Conservation (phyloP, 1,284 basidiomycete species). For the Naganishia liquefaciens region DNA sequence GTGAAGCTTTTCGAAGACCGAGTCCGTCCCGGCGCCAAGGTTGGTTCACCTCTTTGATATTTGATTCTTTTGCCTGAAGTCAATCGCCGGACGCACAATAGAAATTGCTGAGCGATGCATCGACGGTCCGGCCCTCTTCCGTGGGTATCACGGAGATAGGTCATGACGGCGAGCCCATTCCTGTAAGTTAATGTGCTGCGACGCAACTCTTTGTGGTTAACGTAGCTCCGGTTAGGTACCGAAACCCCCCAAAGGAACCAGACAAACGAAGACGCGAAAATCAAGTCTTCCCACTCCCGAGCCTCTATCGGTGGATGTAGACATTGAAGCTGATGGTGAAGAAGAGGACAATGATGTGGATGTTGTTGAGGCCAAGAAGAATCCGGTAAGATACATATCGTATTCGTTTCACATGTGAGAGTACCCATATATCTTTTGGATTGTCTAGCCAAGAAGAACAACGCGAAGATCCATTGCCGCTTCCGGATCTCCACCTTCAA, state of each 20-base stretch:
- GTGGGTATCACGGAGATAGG: conserved; percentile 45
- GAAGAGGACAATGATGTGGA: conserved; percentile 55
- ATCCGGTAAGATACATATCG: conserved; percentile 2
- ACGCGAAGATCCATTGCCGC: conserved; percentile 22
- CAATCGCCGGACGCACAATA: conserved; percentile 2
- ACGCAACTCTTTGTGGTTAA: background rate
- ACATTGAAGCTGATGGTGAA: conserved; percentile 22
- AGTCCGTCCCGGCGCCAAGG: conserved; percentile 65
- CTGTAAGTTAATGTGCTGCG: conserved; percentile 4
- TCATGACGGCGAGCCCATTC: conserved; percentile 31
- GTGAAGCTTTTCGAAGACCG: conserved; percentile 76
- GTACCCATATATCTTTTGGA: background rate
- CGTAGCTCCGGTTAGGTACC: background rate
- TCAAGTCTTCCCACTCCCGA: conserved; percentile 57
- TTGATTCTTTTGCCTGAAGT: background rate
- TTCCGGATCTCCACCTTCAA: conserved; percentile 61
- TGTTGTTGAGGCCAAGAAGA: conserved; percentile 1
- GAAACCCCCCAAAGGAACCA: conserved; percentile 24
- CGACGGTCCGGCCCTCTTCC: conserved; percentile 43
- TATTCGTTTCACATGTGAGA: background rate
- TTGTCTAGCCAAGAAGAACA: conserved; percentile 13
- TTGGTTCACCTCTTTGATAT: conserved; percentile 37
- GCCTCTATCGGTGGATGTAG: conserved; percentile 13
- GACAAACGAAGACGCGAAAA: conserved; percentile 48
- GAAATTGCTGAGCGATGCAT: conserved; percentile 39